Conservation (phyloP, 2,329 filamentous ascomycete species). For the Nothomitra cinnamomea region DNA sequence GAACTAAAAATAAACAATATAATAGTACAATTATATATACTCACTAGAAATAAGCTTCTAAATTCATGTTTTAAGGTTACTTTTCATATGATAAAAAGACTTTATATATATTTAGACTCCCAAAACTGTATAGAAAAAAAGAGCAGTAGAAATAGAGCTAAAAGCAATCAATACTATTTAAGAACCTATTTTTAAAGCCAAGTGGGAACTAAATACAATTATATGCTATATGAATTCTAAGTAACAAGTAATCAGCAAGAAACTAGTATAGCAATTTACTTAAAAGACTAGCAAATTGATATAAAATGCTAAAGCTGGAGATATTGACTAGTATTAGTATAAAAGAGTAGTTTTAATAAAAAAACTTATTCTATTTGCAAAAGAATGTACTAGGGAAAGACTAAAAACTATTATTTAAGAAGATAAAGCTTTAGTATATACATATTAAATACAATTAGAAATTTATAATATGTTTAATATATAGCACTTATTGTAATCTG, state of each 20-base stretch:
- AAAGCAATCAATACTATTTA: background rate
- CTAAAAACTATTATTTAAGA: too few species aligned
- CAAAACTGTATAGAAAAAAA: background rate
- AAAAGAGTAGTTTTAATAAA: background rate
- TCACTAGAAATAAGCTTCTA: too few species aligned
- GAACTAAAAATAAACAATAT: too few species aligned
- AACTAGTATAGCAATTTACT: background rate
- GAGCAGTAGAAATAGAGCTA: background rate
- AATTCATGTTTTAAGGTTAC: too few species aligned
- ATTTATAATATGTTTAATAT: background rate
- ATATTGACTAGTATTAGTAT: conserved; percentile 1
- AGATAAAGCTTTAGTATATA: background rate
- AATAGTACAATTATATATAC: too few species aligned
- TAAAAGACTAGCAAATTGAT: background rate
- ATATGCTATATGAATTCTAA: background rate
- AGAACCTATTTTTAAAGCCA: background rate
- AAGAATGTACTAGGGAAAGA: too few species aligned
- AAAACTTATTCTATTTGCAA: too few species aligned
- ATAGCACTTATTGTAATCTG: background rate
- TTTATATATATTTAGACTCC: background rate
- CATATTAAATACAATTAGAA: background rate
- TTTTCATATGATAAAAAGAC: background rate
- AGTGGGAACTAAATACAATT: background rate
- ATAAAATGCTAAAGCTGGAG: background rate
- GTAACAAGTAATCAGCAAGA: background rate